A percentile compares a stretch with the other conserved stretches of the same genome.
These are phyloP conservation scores for Sarcodon sp. DNA, from an alignment of 768 basidiomycete species.

Conservation along the genomic window DNA sequence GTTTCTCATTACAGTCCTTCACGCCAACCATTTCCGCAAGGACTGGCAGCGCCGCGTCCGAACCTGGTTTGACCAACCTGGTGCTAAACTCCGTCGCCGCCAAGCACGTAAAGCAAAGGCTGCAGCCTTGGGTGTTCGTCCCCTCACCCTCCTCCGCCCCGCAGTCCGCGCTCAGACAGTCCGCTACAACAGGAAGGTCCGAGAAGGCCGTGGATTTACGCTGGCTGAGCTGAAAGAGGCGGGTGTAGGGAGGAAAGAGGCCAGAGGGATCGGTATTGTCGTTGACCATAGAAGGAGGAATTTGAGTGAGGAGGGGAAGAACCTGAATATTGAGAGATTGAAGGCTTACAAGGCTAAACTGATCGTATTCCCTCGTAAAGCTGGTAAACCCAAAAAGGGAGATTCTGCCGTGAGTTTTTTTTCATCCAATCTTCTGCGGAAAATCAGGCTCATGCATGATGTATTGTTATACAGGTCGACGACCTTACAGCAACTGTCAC, in stretches of 20 bases:
- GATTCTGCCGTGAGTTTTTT: slow-evolving; percentile 67
- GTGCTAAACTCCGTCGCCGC: slow-evolving; percentile 92
- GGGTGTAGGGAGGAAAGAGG: slow-evolving; percentile 89
- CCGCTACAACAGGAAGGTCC: slow-evolving; percentile 96
- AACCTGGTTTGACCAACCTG: slow-evolving; percentile 99
- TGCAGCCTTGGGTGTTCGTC: slow-evolving; percentile 82
- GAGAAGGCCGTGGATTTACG: slow-evolving; percentile 96
- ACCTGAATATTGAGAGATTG: slow-evolving; percentile 88
- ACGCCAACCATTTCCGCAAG: slow-evolving; percentile 93
- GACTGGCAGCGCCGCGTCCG: slow-evolving; percentile 96
- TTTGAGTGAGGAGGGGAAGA: slow-evolving; percentile 93
- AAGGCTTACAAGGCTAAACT: slow-evolving; percentile 86
- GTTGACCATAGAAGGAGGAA: slow-evolving; percentile 97
- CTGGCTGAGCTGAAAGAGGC: slow-evolving; percentile 91
- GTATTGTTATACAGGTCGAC: slow-evolving; percentile 46
- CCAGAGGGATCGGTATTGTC: slow-evolving; percentile 83
- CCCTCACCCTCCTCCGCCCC: slow-evolving; percentile 83
- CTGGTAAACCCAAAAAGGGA: slow-evolving; percentile 90
- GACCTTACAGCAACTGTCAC: slow-evolving; percentile 73
- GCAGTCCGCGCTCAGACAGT: slow-evolving; percentile 94
- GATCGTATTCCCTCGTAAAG: slow-evolving; percentile 95
- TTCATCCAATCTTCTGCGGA: background rate
- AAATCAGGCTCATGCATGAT: background rate
- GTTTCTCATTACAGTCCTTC: slow-evolving; percentile 48
- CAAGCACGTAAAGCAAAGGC: slow-evolving; percentile 88